Evolutionary conservation across 768 basidiomycete genomes (phyloP).

Genomic region (Tulasnella sp.): DNA sequence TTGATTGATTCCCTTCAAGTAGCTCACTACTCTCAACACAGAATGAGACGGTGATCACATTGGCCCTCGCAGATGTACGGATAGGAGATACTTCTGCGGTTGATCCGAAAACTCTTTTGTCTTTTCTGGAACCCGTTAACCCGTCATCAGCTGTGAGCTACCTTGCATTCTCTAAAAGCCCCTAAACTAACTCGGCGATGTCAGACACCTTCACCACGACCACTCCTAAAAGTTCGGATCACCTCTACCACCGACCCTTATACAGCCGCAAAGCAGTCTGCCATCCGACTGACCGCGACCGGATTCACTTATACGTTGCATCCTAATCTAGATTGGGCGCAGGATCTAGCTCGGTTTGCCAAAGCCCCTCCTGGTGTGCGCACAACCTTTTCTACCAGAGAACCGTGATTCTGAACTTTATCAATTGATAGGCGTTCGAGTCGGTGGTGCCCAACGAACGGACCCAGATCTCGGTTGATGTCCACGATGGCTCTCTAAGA

Average conservation of each 20-base stretch:
- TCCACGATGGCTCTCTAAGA: constrained; percentile 57
- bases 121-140: constrained; percentile 45
- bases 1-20: background rate
- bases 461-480: constrained; percentile 54
- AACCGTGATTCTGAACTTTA: background rate
- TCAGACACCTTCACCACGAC: background rate
- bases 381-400: constrained; percentile 11
- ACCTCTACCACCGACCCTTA: constrained; percentile 21
- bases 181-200: background rate
- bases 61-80: constrained; percentile 50
- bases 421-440: constrained; percentile 58
- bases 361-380: constrained; percentile 85
- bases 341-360: constrained; percentile 49
- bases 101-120: constrained; percentile 20
- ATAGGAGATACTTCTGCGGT: constrained; percentile 37
- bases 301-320: constrained; percentile 52
- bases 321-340: constrained; percentile 50
- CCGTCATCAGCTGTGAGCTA: constrained; percentile 27
- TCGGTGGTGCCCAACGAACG: constrained; percentile 83
- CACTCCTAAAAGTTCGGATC: background rate
- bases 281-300: constrained; percentile 48
- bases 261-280: constrained; percentile 66
- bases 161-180: background rate
- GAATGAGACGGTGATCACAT: constrained; percentile 58
- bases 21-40: constrained; percentile 22